Conservation (phyloP, 2,329 filamentous ascomycete genomes). For the Beauveria sp. region DNA sequence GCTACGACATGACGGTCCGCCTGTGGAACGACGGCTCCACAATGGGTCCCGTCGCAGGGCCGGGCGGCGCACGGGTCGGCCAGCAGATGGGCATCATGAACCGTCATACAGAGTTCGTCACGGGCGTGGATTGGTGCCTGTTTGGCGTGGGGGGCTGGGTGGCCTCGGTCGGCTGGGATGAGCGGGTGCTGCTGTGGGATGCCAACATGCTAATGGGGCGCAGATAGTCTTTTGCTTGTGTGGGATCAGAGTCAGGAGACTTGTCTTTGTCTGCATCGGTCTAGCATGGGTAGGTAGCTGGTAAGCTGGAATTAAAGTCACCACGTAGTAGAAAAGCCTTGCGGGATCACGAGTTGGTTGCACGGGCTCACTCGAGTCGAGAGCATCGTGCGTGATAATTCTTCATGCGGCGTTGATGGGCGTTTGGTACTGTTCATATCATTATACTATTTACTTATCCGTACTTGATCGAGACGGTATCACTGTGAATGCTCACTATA, state of each 20-base stretch:
- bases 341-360: neutral
- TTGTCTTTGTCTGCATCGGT: neutral
- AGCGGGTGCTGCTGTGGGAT: slow-evolving; percentile 87
- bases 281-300: neutral
- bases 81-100: slow-evolving; percentile 82
- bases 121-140: slow-evolving; percentile 94
- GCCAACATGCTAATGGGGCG: slow-evolving; percentile 46
- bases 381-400: neutral
- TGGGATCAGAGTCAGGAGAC: neutral
- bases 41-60: slow-evolving; percentile 23
- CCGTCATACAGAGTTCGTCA: slow-evolving; percentile 89
- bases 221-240: slow-evolving; percentile 14
- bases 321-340: neutral
- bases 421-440: neutral
- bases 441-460: neutral
- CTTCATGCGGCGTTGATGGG: slow-evolving; percentile 1
- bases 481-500: neutral
- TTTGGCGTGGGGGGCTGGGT: slow-evolving; percentile 96
- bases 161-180: slow-evolving; percentile 90
- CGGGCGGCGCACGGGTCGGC: slow-evolving; percentile 43
- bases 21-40: slow-evolving; percentile 75
- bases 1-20: slow-evolving; percentile 96
- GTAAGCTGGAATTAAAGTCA: neutral
- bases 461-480: neutral
- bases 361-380: neutral